Evolutionary conservation across 139 green algal genomes (phyloP), one percentile per base, ranked within the genome.

Genomic region (Pleodorina starrii): DNA sequence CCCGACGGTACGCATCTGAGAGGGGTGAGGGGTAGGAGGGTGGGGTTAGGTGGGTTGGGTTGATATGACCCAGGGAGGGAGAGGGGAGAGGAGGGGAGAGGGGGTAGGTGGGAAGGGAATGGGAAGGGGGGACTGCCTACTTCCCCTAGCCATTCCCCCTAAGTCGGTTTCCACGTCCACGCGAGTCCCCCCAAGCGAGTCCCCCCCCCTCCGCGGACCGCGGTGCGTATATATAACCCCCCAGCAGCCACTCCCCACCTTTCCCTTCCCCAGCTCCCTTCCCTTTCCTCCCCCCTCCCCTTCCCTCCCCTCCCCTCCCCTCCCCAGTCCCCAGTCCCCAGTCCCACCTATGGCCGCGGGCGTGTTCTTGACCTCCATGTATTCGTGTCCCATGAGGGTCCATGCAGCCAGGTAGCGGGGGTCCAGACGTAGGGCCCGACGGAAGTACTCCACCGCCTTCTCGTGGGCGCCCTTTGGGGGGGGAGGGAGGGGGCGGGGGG

Each of bases 341-440:
- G 1, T 23, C 90, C 40, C 85, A 93, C 90, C 90, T 23, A 93
- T 91, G 29, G 91, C 91, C 0, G 91, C 91, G 35, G 81, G 38
- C 21, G 91, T 90, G 91, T 99, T 99, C 91, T 99, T 98, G 90
- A 99, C 94, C 92, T 99, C 98, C 88, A 99, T 95, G 85, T 96
- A 99, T 89, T 99, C 98, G 85, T 99, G 98, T 0, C 98, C 98
- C 96, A 99, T 98, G 16, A 99, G 94, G 1, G 98, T 99, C 98
- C 97, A 99, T n/a, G 98, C 98, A 32, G 92, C 95, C 48, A 99
- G 89, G 92, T 96, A 99, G 50, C 90, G 81, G 38, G 89, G 93
- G 84, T 98, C 94, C 71, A 99, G 94, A 32, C 95, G 96, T 46
- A 99, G 93, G 1, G 98, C 98, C 0, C 98, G 95, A 50, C 93